Evolutionary conservation across 1,284 basidiomycete genomes (phyloP).

Genomic region (Mycena sp.): DNA sequence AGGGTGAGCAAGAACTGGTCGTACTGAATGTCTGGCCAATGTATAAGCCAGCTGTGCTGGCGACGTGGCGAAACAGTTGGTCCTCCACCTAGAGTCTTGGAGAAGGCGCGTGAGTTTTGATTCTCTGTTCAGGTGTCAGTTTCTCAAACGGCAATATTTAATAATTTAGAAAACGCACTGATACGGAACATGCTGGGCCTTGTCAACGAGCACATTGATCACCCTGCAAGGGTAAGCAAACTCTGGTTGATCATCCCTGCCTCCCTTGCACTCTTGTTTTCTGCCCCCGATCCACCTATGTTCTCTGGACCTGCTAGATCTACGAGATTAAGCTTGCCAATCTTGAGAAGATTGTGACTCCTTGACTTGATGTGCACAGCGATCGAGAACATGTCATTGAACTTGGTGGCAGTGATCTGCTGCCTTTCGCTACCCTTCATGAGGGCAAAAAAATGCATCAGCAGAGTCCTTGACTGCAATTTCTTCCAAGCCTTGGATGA

Average conservation of each 20-base stretch:
- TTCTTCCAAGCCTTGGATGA: conserved; percentile 97
- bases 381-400: conserved; percentile 99
- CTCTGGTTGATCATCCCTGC: conserved; percentile 99
- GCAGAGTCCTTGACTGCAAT: conserved; percentile 84
- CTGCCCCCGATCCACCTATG: conserved; percentile 95
- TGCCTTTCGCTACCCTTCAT: conserved; percentile 90
- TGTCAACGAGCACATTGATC: conserved; percentile 96
- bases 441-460: conserved; percentile 87
- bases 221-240: conserved; percentile 93
- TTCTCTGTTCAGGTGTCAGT: conserved; percentile 58
- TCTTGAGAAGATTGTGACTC: conserved; percentile 81
- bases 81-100: conserved; percentile 98
- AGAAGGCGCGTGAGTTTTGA: conserved; percentile 96
- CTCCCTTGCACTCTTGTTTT: conserved; percentile 94
- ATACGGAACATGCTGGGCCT: conserved; percentile 93
- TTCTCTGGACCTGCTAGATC: conserved; percentile 98
- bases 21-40: conserved; percentile 58
- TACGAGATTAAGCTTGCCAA: conserved; percentile 97
- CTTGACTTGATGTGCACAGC: conserved; percentile 94
- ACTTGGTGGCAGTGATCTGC: conserved; percentile 96
- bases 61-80: conserved; percentile 94
- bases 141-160: conserved; percentile 1
- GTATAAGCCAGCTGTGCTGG: conserved; percentile 94
- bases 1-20: conserved; percentile 93
- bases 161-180: conserved; percentile 60